Base-by-base conservation (phyloP, 176 grass and related monocot species). In the Musa itinerans region DNA sequence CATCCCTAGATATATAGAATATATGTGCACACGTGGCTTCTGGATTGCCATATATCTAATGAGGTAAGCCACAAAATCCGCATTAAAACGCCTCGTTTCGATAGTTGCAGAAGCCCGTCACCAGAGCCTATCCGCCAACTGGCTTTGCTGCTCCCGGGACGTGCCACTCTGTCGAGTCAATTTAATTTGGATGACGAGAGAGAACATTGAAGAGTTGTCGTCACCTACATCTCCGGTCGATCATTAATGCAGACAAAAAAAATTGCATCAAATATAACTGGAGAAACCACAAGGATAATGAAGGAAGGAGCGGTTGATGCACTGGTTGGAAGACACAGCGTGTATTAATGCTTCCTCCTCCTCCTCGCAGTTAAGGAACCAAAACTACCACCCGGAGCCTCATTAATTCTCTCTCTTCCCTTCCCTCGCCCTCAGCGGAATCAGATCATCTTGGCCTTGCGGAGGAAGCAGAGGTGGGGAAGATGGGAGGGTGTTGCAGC, bases 401-500 rank as follows among this genome's bases (percentile, higher is more conserved):
- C 67, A 50, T 50, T 69, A 50, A 50, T 14, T 50, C 17, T 3
- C 8, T 50, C 3, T 13, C 27, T 48, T 11, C 16, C 15, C 11
- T 15, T 9, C 15, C 9, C 16, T 70, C 8, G 8, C 8, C 48
- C 20, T 70, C 9, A 8, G 17, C 34, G 34, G 34, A 6, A 24
- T 43, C 34, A 43, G 4, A 6, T 43, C 34, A 3, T 43, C 34
- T 43, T 43, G 34, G 34, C 34, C 34, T 43, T 43, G 34, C 3
- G 4, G 34, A 43, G 34, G 34, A 5, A 43, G 34, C 7, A 29
- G 64, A 54, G 8, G 34, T 10, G 19, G 58, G 55, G 57, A 62
- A 53, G 63, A 98, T 98, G 94, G 94, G 94, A 75, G 89, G 81
- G 66, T 98, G 90, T 75, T 93, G 81, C 63, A 82, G 94, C 90